A percentile compares a stretch with the other conserved stretches of the same genome.
Evolutionary conservation across 345 rosid genomes (phyloP).

Genomic region (Gossypioides kirkii): DNA sequence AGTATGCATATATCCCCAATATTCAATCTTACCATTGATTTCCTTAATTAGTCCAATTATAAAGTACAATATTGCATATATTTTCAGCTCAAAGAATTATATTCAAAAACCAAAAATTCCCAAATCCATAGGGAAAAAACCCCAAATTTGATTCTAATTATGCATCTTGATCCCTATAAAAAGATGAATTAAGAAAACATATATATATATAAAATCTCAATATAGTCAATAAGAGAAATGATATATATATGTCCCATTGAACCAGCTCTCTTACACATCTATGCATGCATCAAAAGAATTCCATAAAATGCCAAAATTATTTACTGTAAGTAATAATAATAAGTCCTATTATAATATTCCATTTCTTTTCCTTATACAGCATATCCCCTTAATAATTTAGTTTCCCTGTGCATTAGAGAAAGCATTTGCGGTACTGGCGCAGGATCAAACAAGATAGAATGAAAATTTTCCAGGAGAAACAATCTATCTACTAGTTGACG

Average conservation of each 20-base stretch:
- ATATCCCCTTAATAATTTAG: slow-evolving; percentile 18
- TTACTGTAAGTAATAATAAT: neutral
- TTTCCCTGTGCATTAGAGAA: slow-evolving; percentile 15
- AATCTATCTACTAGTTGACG: slow-evolving; percentile 12
- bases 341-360: neutral
- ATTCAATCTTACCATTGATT: neutral
- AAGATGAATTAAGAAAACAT: neutral
- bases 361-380: neutral
- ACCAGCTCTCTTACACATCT: neutral
- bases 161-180: neutral
- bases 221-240: slow-evolving; percentile 7
- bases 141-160: neutral
- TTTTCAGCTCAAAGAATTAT: neutral
- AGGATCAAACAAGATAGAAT: slow-evolving; percentile 13
- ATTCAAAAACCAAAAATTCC: neutral
- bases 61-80: neutral
- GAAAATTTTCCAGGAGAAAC: slow-evolving; percentile 16
- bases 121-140: neutral
- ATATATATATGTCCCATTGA: slow-evolving; percentile 8
- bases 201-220: too few species aligned
- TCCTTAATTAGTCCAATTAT: neutral
- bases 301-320: neutral
- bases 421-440: neutral
- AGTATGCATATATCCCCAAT: neutral
- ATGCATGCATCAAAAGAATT: neutral